Percentiles rank a stretch among this genome's conserved stretches.
These are phyloP conservation scores for Thoreauomyces humboldtii DNA, from an alignment of 192 early-diverging fungal species.

Conservation along the genomic window DNA sequence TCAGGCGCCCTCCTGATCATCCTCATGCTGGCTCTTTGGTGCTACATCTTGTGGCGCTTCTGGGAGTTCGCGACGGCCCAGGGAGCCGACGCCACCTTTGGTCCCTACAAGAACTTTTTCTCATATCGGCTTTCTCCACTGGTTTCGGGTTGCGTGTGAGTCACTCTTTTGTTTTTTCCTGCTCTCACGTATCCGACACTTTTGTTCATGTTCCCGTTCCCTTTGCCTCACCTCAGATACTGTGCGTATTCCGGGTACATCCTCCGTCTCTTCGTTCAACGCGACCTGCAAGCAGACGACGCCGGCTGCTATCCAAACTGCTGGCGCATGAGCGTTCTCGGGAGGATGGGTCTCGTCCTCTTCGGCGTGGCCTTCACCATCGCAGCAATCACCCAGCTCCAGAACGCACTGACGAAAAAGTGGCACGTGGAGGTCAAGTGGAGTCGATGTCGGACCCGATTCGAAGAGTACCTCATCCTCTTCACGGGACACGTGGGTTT, in stretches of 20 bases:
- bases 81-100: conserved; percentile 33
- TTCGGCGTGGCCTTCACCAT: conserved; percentile 41
- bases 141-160: conserved; percentile 39
- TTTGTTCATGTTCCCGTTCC: no score
- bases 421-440: conserved; percentile 24
- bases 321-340: conserved; percentile 23
- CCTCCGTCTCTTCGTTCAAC: conserved; percentile 21
- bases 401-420: conserved; percentile 24
- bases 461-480: conserved; percentile 24
- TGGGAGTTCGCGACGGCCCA: conserved; percentile 41
- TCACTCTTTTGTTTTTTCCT: conserved; percentile 29
- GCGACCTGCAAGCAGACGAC: not conserved
- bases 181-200: no score
- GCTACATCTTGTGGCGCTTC: conserved; percentile 42
- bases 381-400: conserved; percentile 38
- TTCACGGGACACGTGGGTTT: conserved; percentile 40
- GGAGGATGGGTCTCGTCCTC: conserved; percentile 29
- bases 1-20: not conserved
- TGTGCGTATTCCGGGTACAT: conserved; percentile 13
- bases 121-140: conserved; percentile 36
- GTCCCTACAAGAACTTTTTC: conserved; percentile 40
- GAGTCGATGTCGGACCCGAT: not conserved
- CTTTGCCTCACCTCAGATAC: not conserved
- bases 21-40: conserved; percentile 17
- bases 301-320: conserved; percentile 39